Evolutionary conservation across 2,329 filamentous ascomycete species (phyloP).

Genomic region (Fusarium citri): DNA sequence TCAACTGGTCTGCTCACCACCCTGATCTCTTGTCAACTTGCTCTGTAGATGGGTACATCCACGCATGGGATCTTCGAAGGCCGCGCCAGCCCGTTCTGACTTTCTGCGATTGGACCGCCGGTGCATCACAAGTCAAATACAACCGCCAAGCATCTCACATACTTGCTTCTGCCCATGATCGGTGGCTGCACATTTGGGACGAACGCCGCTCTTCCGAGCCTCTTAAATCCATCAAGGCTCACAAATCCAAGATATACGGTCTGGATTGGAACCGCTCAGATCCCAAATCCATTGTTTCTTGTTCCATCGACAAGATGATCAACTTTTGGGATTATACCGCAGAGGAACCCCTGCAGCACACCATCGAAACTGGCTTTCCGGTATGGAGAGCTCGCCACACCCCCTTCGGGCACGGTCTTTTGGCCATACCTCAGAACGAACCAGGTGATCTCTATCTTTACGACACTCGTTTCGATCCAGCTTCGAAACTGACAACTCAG

Average conservation of each 20-base stretch:
- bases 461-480: conserved; percentile 67
- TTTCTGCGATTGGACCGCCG: conserved; percentile 93
- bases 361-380: conserved; percentile 85
- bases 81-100: conserved; percentile 79
- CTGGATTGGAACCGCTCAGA: conserved; percentile 91
- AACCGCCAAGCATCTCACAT: conserved; percentile 89
- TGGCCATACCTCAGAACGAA: conserved; percentile 93
- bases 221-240: conserved; percentile 85
- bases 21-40: conserved; percentile 91
- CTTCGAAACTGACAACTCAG: conserved; percentile 58
- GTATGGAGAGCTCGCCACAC: conserved; percentile 93
- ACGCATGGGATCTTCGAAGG: conserved; percentile 88
- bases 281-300: conserved; percentile 80
- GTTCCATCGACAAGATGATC: conserved; percentile 90
- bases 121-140: conserved; percentile 95
- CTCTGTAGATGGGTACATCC: conserved; percentile 91
- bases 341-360: conserved; percentile 75
- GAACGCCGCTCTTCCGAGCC: conserved; percentile 82
- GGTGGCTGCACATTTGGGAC: conserved; percentile 90
- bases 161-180: conserved; percentile 90
- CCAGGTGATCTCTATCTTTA: conserved; percentile 89
- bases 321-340: conserved; percentile 88
- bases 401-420: conserved; percentile 85
- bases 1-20: conserved; percentile 95
- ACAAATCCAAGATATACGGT: conserved; percentile 94